Evolutionary conservation across 2,329 filamentous ascomycete genomes (phyloP), one percentile per base, ranked within the genome.

Genomic region (Phialophora expanda): DNA sequence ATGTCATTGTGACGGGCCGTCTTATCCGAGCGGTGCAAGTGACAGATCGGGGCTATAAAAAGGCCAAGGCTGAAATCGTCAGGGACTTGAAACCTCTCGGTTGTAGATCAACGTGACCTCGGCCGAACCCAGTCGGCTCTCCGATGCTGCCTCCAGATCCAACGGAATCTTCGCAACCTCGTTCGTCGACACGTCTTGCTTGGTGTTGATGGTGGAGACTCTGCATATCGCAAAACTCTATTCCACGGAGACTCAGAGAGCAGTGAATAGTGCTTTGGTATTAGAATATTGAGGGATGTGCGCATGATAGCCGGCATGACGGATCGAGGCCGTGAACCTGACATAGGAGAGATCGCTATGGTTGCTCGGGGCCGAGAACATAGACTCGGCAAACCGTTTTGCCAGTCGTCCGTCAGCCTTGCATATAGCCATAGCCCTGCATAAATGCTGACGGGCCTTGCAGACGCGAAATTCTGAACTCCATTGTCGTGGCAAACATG

Each of bases 31-130:
- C 17, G 6, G 48, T 28, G 20, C 11, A 17, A 46, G 56, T 50
- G 28, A 51, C 48, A 51, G 48, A 51, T 51, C 48, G 12, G 48
- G 48, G 17, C 53, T 56, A 30, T 20, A 56, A 32, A 56, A 58
- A 11, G 56, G 56, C 56, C 56, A 58, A 58, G 56, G 56, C 56
- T 58, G 56, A 58, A 38, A 58, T 28, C 41, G 24, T 46, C 38
- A 58, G 38, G 56, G 56, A 46, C 32, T 32, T 17, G n/a, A 20
- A 32, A 41, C n/a, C n/a, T n/a, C 48, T 51, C 48, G 48, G 48
- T 5, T 51, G 20, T 26, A 51, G 12, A 14, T 8, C 20, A 26
- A 51, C 48, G 48, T 22, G 48, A 51, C 48, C 20, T 51, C 48
- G 20, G 48, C 48, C 12, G 48, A 17, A 22, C 24, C 12, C n/a